These are phyloP conservation scores for Somion occarium DNA, from an alignment of 1,284 basidiomycete genomes.

Conservation along the genomic window DNA sequence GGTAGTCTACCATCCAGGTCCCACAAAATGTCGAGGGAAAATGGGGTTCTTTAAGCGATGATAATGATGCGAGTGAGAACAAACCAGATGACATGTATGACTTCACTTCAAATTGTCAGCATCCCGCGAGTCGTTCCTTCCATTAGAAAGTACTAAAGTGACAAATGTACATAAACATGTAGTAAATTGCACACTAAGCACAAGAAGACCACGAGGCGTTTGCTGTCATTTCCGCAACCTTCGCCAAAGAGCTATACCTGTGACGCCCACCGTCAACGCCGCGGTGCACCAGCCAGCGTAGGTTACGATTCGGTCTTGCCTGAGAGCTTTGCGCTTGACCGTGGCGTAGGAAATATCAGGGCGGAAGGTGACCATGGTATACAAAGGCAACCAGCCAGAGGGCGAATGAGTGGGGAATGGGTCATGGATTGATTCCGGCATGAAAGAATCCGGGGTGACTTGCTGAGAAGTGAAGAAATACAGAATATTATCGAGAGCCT, in stretches of 20 bases:
- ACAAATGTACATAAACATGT: not conserved
- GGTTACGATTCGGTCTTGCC: constrained; percentile 53
- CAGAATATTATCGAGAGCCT: constrained; percentile 75
- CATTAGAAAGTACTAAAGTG: not conserved
- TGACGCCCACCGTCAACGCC: constrained; percentile 38
- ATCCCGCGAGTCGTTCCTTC: constrained; percentile 4
- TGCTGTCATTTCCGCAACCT: constrained; percentile 24
- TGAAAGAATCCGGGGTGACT: constrained; percentile 31
- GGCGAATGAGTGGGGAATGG: constrained; percentile 55
- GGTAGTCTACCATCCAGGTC: not conserved
- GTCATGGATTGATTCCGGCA: constrained; percentile 25
- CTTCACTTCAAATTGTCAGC: constrained; percentile 1
- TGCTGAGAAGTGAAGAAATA: constrained; percentile 53
- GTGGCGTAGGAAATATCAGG: constrained; percentile 88
- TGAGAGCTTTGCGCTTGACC: constrained; percentile 55
- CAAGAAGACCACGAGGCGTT: not conserved
- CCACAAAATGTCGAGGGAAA: constrained; percentile 5
- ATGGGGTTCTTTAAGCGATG: not conserved
- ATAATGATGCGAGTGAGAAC: not conserved
- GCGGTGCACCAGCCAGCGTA: constrained; percentile 22
- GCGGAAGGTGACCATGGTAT: constrained; percentile 97
- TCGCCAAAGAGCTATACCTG: constrained; percentile 33
- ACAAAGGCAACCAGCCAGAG: constrained; percentile 85
- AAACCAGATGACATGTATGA: constrained; percentile 5
- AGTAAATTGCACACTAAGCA: not conserved